These are phyloP conservation scores for Haplographium delicatum DNA, from an alignment of 495 filamentous ascomycete species.

Conservation along the genomic window DNA sequence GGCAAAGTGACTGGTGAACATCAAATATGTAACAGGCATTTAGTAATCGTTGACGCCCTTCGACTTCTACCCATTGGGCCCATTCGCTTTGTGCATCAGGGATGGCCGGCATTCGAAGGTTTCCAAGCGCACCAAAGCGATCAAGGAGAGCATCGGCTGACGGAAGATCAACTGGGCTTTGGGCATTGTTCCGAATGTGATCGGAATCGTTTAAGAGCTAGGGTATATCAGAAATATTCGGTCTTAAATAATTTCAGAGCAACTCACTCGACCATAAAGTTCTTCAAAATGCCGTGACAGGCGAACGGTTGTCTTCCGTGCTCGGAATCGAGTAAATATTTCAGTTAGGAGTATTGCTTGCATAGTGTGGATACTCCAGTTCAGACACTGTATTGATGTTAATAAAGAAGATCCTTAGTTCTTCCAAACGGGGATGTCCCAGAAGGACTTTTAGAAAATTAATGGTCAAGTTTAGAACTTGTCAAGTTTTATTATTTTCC, in stretches of 20 bases:
- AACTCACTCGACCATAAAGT: constrained; percentile 48
- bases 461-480: too few relatives aligned
- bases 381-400: constrained; percentile 15
- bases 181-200: neutral
- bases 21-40: constrained; percentile 46
- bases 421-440: too few relatives aligned
- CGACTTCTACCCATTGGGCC: constrained; percentile 42
- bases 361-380: constrained; percentile 40
- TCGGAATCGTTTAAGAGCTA: constrained; percentile 11
- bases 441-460: too few relatives aligned
- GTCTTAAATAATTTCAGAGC: neutral
- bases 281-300: constrained; percentile 44
- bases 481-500: too few relatives aligned
- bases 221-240: constrained; percentile 5
- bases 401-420: too few relatives aligned
- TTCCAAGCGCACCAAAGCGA: constrained; percentile 3
- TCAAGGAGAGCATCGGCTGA: constrained; percentile 11
- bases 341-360: constrained; percentile 52
- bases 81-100: constrained; percentile 25
- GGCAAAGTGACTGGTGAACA: constrained; percentile 43
- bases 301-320: constrained; percentile 37
- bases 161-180: neutral
- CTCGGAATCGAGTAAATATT: constrained; percentile 47
- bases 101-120: neutral
- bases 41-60: constrained; percentile 44